These are phyloP conservation scores for Trichocomaceae sp. DNA, from an alignment of 2,329 filamentous ascomycete species.

Conservation along the genomic window DNA sequence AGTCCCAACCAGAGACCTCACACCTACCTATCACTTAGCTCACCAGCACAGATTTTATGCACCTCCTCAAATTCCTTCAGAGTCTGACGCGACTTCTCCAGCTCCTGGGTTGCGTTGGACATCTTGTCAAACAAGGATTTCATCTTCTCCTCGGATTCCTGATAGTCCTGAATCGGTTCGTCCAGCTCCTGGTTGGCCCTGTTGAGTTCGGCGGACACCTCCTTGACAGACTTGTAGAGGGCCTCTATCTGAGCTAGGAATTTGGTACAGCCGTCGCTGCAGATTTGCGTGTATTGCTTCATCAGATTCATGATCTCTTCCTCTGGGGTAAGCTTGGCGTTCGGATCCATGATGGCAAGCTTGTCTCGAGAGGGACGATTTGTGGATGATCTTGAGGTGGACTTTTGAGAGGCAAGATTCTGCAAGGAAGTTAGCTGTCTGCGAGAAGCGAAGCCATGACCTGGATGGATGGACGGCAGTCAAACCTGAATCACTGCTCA, in stretches of 20 bases:
- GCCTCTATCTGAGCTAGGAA: neutral
- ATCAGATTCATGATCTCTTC: neutral
- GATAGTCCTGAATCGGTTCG: neutral
- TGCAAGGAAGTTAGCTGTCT: neutral
- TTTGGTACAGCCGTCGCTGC: neutral
- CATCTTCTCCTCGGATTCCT: neutral
- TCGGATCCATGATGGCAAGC: neutral
- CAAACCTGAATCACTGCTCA: neutral
- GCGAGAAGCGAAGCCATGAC: neutral
- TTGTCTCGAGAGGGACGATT: too few species aligned
- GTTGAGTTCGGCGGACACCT: neutral
- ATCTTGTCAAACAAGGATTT: neutral
- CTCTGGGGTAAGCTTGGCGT: neutral
- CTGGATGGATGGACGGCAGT: neutral
- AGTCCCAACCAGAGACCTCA: neutral
- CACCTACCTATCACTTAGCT: neutral
- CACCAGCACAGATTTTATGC: neutral
- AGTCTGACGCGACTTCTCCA: neutral
- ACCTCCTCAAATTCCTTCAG: neutral
- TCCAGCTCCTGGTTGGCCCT: neutral
- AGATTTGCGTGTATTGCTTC: neutral
- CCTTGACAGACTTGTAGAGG: neutral
- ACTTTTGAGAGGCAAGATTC: neutral
- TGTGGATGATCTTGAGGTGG: too few species aligned
- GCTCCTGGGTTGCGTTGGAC: neutral